Percentiles rank a stretch among this genome's conserved stretches.
These are phyloP conservation scores for Alisma plantagoaquatica DNA, from an alignment of 106 monocot genomes.

Conservation along the genomic window DNA sequence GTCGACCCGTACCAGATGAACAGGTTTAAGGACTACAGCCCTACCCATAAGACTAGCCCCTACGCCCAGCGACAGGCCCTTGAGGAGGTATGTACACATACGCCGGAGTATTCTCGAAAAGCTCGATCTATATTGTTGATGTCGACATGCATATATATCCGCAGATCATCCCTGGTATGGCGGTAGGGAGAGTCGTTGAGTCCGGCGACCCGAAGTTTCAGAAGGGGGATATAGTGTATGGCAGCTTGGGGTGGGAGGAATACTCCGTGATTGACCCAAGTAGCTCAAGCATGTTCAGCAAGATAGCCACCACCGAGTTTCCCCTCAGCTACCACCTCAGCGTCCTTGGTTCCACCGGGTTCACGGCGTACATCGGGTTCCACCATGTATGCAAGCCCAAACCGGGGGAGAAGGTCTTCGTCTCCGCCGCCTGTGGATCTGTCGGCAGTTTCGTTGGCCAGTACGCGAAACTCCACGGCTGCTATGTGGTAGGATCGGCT, in stretches of 20 bases:
- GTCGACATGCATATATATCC: not conserved
- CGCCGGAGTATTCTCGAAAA: not conserved
- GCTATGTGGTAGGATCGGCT: no score
- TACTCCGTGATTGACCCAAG: conserved; percentile 14
- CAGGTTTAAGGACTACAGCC: conserved; percentile 26
- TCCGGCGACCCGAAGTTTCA: conserved; percentile 11
- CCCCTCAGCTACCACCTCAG: conserved; percentile 13
- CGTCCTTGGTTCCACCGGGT: conserved; percentile 25
- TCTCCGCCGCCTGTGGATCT: no score
- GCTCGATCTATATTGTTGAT: not conserved
- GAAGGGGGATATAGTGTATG: conserved; percentile 11
- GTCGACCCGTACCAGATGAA: conserved; percentile 34
- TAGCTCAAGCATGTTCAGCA: conserved; percentile 16
- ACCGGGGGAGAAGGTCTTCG: no score
- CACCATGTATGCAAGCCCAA: no score
- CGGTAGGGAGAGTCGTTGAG: conserved; percentile 23
- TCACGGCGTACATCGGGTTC: no score
- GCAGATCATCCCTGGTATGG: conserved; percentile 15
- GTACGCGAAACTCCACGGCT: no score
- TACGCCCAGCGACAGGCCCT: not conserved
- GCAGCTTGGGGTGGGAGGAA: conserved; percentile 21
- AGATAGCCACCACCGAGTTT: conserved; percentile 9
- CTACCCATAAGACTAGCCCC: conserved; percentile 6
- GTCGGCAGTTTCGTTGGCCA: no score
- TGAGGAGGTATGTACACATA: conserved; percentile 8